Percentiles rank a stretch among this genome's conserved stretches.
Evolutionary conservation across 2,329 filamentous ascomycete genomes (phyloP).

Genomic region (Ilyonectria destructans): DNA sequence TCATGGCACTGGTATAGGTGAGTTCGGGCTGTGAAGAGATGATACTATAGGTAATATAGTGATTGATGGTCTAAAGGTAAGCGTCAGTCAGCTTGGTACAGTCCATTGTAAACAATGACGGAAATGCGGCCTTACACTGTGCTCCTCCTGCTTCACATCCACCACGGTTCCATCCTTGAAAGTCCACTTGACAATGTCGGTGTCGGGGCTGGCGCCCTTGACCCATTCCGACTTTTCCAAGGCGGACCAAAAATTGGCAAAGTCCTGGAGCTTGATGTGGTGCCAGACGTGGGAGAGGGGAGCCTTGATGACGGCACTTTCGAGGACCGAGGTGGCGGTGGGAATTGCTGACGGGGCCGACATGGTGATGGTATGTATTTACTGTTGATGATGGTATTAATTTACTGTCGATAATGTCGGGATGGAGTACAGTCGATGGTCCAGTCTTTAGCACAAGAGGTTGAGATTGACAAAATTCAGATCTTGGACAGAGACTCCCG

Average conservation of each 20-base stretch:
- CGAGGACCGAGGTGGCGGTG: conserved; percentile 77
- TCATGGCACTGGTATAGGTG: conserved; percentile 77
- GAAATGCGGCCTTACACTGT: conserved; percentile 67
- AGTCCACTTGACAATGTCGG: conserved; percentile 79
- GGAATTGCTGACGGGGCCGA: conserved; percentile 64
- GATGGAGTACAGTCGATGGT: neutral
- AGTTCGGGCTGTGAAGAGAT: conserved; percentile 78
- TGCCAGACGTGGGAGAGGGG: conserved; percentile 80
- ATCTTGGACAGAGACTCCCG: neutral
- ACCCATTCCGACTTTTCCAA: conserved; percentile 75
- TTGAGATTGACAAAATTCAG: neutral
- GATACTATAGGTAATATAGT: conserved; percentile 83
- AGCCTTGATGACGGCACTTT: conserved; percentile 79
- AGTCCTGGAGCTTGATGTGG: conserved; percentile 81
- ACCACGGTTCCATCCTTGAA: conserved; percentile 80
- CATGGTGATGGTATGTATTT: conserved; percentile 35
- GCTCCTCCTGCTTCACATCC: conserved; percentile 84
- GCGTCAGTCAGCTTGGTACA: neutral
- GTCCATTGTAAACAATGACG: neutral
- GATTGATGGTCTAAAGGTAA: conserved; percentile 74
- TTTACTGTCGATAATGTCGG: no score
- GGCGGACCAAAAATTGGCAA: conserved; percentile 77
- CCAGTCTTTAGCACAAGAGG: neutral
- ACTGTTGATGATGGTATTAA: neutral
- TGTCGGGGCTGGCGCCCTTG: conserved; percentile 75